These are phyloP conservation scores for Heliosperma pusillum DNA, from an alignment of 148 eudicot genomes.

Conservation along the genomic window DNA sequence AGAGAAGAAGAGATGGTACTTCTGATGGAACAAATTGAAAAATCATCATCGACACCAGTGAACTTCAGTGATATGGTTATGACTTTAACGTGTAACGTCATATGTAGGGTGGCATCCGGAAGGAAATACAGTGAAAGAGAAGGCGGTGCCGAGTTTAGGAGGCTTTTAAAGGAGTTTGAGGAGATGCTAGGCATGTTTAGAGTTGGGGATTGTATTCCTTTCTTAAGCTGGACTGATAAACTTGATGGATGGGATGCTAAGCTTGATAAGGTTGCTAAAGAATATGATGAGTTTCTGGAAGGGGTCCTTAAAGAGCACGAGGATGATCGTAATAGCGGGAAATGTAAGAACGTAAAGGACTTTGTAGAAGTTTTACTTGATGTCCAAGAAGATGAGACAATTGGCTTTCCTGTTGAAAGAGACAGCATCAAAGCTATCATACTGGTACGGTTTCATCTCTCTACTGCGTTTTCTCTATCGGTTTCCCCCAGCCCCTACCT, in stretches of 20 bases:
- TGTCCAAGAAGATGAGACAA: conserved; percentile 29
- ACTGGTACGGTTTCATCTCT: conserved; percentile 27
- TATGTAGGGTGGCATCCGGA: conserved; percentile 30
- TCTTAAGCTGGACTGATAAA: conserved; percentile 27
- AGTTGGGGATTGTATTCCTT: conserved; percentile 31
- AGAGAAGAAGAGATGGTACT: conserved; percentile 25
- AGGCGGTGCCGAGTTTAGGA: conserved; percentile 28
- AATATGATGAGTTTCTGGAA: conserved; percentile 32
- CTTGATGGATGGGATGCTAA: conserved; percentile 30
- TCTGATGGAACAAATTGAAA: conserved; percentile 17
- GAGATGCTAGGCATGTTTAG: conserved; percentile 34
- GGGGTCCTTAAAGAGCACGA: conserved; percentile 34
- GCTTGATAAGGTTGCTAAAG: conserved; percentile 21
- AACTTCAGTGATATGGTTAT: conserved; percentile 28
- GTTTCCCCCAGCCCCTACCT: too few relatives aligned
- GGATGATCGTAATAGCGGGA: neutral
- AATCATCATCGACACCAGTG: conserved; percentile 10
- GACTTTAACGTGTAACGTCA: conserved; percentile 22
- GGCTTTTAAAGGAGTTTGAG: conserved; percentile 30
- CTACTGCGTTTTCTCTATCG: too few relatives aligned
- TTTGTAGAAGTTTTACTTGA: conserved; percentile 54
- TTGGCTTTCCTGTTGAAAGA: conserved; percentile 31
- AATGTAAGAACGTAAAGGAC: conserved; percentile 28
- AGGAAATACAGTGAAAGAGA: conserved; percentile 32
- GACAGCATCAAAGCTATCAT: conserved; percentile 43